phyloP scores from a whole-genome alignment of 768 basidiomycete genomes.

The Gymnopilus dilepis region DNA sequence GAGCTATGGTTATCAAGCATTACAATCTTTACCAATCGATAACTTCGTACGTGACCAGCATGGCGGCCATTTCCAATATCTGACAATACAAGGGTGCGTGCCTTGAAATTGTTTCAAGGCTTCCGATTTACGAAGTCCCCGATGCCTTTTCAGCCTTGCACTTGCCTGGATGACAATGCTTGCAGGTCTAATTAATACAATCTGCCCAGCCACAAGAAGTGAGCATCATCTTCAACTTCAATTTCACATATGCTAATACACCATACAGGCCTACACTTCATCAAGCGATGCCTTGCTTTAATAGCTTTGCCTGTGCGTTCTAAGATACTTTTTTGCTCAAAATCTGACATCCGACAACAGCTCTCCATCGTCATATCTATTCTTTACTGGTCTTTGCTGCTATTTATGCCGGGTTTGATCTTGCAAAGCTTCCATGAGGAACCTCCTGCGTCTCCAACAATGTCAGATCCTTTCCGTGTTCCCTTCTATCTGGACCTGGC shows the following conservation, averaged over 20 bases:
- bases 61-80: conserved; percentile 72
- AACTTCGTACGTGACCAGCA: conserved; percentile 47
- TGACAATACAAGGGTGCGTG: conserved; percentile 79
- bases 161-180: conserved; percentile 43
- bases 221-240: conserved; percentile 9
- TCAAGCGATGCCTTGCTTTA: conserved; percentile 66
- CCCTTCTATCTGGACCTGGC: conserved; percentile 64
- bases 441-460: conserved; percentile 34
- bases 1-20: conserved; percentile 40
- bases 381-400: conserved; percentile 74
- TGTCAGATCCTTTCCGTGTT: conserved; percentile 38
- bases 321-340: neutral
- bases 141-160: conserved; percentile 34
- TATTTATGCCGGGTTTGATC: conserved; percentile 63
- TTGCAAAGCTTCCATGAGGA: conserved; percentile 21
- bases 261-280: conserved; percentile 38
- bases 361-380: conserved; percentile 43
- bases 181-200: conserved; percentile 36
- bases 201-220: conserved; percentile 38
- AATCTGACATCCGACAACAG: conserved; percentile 23
- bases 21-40: conserved; percentile 33
- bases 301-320: conserved; percentile 63
- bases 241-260: no score
- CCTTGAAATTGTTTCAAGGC: no score
- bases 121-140: neutral